A percentile compares a stretch with the other conserved stretches of the same genome.
Evolutionary conservation across 306 rosid genomes (phyloP).

Genomic region (Inga leiocalycina): DNA sequence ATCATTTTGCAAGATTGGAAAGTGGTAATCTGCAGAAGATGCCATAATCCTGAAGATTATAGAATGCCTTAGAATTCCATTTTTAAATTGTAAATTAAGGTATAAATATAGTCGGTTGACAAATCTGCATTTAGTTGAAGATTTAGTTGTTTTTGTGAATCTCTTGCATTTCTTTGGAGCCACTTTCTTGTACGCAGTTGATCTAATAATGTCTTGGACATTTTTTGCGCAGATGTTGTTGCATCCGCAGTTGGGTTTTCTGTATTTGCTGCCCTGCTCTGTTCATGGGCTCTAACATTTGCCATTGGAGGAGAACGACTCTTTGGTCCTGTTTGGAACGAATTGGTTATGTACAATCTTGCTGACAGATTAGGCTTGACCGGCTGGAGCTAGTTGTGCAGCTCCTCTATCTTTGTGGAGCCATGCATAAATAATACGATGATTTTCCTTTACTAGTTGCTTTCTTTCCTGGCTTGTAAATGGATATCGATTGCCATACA

Average conservation of each 20-base stretch:
- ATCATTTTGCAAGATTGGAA: not conserved
- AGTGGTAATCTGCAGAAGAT: conserved; percentile 7
- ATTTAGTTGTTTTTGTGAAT: conserved; percentile 13
- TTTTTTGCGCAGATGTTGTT: conserved; percentile 53
- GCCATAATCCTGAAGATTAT: not conserved
- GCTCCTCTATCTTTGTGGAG: not conserved
- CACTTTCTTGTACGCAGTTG: not conserved
- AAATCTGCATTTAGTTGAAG: not conserved
- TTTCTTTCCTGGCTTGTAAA: conserved; percentile 9
- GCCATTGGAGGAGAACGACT: conserved; percentile 79
- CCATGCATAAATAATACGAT: conserved; percentile 6
- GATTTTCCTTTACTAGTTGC: conserved; percentile 1
- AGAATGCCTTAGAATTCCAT: not conserved
- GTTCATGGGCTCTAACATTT: conserved; percentile 89
- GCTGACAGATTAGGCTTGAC: conserved; percentile 84
- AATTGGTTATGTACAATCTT: conserved; percentile 85
- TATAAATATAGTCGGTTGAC: not conserved
- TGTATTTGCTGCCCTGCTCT: conserved; percentile 56
- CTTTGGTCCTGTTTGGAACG: conserved; percentile 85
- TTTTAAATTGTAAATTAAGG: not conserved
- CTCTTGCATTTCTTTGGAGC: conserved; percentile 9
- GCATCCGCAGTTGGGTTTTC: conserved; percentile 82
- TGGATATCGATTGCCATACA: conserved; percentile 12
- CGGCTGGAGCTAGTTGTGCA: conserved; percentile 70
- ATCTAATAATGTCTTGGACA: conserved; percentile 22